Base-by-base conservation (phyloP, 1,139 yeast genomes). In the Yamadazyma sp. region DNA sequence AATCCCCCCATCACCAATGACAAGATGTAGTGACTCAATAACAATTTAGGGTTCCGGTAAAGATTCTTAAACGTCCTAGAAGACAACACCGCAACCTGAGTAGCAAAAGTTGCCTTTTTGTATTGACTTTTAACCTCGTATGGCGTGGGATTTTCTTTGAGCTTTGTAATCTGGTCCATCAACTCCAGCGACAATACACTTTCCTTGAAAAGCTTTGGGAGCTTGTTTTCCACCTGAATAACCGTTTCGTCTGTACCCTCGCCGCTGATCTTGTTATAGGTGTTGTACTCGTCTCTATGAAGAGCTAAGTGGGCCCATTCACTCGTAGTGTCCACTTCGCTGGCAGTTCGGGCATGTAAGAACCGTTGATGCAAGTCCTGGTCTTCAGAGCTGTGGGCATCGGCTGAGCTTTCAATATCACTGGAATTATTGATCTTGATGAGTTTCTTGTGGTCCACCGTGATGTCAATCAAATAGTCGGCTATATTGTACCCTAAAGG, bases 401-500 rank as follows among this genome's bases (percentile, higher is more conserved):
- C 41, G 8, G 35, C 61, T 3, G 44, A 47, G 33, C 33, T 46
- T 33, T 49, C 53, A 30, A 57, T 47, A 42, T 58, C 62, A 10
- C 51, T 41, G 3, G 56, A 50, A 6, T 38, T 37, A 14, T 40
- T 41, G 12, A 61, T 51, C 34, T 56, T 57, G 29, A 59, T 43
- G 30, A 59, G 51, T 41, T 61, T 68, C 38, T 64, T 65, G 42
- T 71, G 80, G 45, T 78, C 82, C 59, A 89, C 87, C 0, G 97
- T 89, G 27, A 92, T 76, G 58, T 92, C 98, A 47, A 92, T 86
- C 57, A 92, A 70, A 53, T 82, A 92, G 57, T 92, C 98, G 2
- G 97, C 98, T 51, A 92, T 79, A 54, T 92, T 92, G 59, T 87
- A 90, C 26, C 96, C 96, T 27, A 74, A 61, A 1, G 98, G 98